A percentile compares a stretch with the other conserved stretches of the same genome.
These are phyloP conservation scores for Cryptococcus deneoformans DNA, from an alignment of 1,284 basidiomycete species.

Conservation along the genomic window DNA sequence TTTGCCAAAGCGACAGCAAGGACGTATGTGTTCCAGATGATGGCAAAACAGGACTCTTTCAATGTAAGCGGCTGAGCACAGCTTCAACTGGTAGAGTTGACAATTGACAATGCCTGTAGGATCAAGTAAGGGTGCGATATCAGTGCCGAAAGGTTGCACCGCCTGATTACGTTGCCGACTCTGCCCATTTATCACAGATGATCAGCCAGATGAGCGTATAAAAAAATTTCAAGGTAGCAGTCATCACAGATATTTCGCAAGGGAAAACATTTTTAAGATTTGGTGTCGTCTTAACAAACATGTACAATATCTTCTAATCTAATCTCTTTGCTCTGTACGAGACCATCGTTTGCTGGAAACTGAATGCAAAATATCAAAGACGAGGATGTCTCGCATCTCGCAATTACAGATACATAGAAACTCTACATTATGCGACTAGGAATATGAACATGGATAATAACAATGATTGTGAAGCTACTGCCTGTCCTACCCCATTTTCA, in stretches of 20 bases:
- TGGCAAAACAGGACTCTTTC: slow-evolving; percentile 82
- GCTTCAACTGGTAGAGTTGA: not conserved
- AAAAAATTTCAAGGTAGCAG: not conserved
- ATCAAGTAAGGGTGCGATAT: slow-evolving; percentile 73
- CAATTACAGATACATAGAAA: not conserved
- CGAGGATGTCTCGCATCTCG: no score
- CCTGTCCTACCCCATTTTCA: not conserved
- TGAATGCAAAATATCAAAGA: no score
- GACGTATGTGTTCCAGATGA: slow-evolving; percentile 79
- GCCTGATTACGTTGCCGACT: slow-evolving; percentile 73
- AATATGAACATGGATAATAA: no score
- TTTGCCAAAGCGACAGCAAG: slow-evolving; percentile 66
- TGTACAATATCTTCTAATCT: no score
- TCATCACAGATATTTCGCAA: no score
- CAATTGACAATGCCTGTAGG: slow-evolving; percentile 52
- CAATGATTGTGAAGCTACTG: not conserved
- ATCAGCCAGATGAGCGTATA: slow-evolving; percentile 42
- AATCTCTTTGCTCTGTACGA: no score
- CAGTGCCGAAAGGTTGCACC: slow-evolving; percentile 65
- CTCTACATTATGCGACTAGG: not conserved
- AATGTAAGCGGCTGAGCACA: slow-evolving; percentile 58
- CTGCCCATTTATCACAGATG: slow-evolving; percentile 58
- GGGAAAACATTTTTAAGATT: no score
- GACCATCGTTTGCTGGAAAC: no score
- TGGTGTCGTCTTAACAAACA: no score